phyloP scores from a whole-genome alignment of 2,329 filamentous ascomycete genomes.

The Neopestalotiopsis sp. region DNA sequence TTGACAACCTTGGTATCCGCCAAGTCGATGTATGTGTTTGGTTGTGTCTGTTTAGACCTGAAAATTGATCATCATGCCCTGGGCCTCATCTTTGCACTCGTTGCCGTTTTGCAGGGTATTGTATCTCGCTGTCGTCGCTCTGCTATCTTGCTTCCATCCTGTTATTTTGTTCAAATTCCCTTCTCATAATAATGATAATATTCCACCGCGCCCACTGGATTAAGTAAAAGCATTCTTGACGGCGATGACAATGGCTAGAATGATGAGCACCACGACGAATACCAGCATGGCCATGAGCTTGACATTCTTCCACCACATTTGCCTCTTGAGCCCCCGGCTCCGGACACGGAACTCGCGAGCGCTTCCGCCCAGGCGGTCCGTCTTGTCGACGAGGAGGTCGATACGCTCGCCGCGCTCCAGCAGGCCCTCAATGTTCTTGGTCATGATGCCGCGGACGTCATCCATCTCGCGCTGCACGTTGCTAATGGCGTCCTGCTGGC shows the following conservation, averaged over 20 bases:
- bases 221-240: conserved; percentile 45
- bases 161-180: background rate
- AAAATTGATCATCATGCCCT: background rate
- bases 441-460: conserved; percentile 91
- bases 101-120: background rate
- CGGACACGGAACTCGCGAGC: conserved; percentile 90
- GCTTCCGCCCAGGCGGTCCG: conserved; percentile 85
- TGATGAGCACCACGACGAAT: conserved; percentile 68
- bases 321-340: conserved; percentile 82
- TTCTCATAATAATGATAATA: background rate
- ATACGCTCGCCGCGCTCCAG: conserved; percentile 91
- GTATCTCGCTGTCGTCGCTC: background rate
- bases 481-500: conserved; percentile 79
- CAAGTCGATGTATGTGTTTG: background rate
- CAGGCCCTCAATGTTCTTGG: conserved; percentile 89
- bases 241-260: conserved; percentile 60
- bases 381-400: conserved; percentile 94
- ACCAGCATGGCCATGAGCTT: conserved; percentile 85
- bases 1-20: background rate
- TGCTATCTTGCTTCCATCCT: background rate
- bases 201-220: background rate
- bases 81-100: background rate
- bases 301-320: conserved; percentile 99
- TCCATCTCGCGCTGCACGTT: conserved; percentile 91
- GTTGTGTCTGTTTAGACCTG: background rate